Conservation (phyloP, 116 monocot genomes). For the Papilionanthe hybrid region DNA sequence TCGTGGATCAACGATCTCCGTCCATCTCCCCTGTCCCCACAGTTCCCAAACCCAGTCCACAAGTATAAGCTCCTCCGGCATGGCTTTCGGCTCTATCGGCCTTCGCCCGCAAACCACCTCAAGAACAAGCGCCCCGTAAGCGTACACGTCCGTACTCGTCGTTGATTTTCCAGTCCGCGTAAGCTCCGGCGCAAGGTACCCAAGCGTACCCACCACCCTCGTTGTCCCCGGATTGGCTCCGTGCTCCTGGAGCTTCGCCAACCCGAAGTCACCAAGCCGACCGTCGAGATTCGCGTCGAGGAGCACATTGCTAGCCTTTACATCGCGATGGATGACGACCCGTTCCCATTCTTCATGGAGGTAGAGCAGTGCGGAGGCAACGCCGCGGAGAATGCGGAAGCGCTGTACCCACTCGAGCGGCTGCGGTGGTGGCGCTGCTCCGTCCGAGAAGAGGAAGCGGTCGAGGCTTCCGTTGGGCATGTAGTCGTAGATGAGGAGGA, state of each 20-base stretch:
- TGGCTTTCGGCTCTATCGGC: slow-evolving; percentile 24
- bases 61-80: slow-evolving; percentile 21
- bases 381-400: slow-evolving; percentile 26
- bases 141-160: slow-evolving; percentile 31
- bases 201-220: slow-evolving; percentile 37
- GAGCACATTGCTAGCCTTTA: slow-evolving; percentile 44
- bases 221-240: slow-evolving; percentile 39
- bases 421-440: neutral
- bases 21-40: slow-evolving; percentile 15
- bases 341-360: slow-evolving; percentile 51
- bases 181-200: slow-evolving; percentile 51
- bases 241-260: slow-evolving; percentile 40
- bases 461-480: slow-evolving; percentile 73
- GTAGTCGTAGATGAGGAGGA: slow-evolving; percentile 65
- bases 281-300: slow-evolving; percentile 31
- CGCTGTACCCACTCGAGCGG: slow-evolving; percentile 26
- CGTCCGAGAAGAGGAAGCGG: slow-evolving; percentile 30
- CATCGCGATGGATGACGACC: slow-evolving; percentile 43
- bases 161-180: slow-evolving; percentile 30
- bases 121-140: slow-evolving; percentile 38
- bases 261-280: slow-evolving; percentile 42
- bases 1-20: slow-evolving; percentile 20
- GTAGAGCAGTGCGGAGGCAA: slow-evolving; percentile 43
- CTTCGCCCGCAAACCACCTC: slow-evolving; percentile 37
- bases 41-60: slow-evolving; percentile 30